Evolutionary conservation across 768 basidiomycete genomes (phyloP), one percentile per base, ranked within the genome.

Genomic region (Hericium rajendrae): DNA sequence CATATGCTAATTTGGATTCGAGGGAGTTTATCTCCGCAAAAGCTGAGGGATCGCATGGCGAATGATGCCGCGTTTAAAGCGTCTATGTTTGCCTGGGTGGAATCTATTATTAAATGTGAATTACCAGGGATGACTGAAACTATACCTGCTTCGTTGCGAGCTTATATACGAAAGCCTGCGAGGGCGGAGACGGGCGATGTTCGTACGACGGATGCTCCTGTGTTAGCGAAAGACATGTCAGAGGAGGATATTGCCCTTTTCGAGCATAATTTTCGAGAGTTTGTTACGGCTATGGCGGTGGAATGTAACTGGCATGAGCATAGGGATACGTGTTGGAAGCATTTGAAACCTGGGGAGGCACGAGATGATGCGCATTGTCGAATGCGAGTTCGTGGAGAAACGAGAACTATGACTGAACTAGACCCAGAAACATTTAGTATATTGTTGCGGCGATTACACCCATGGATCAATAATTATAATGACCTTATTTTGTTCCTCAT

Each of bases 1-100:
- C 76, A 76, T 60, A 68, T 76, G 68, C 9, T 76, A 0, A 53
- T 76, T 2, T 76, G 74, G 74, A 4, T 76, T 2, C 0, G 67
- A 72, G 38, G 71, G 2, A 5, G 20, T 24, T 11, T 49, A 2
- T 13, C 11, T 2, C 48, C 48, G 11, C 48, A 49, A 24, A 18
- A 9, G 9, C 16, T 48, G 48, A 9, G 48, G 16, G 48, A 48
- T 48, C 8, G 18, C 8, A 48, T 48, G 48, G 15, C 18, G 8
- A 8, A 9, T 0, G 67, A 69, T 28, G 24, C 26, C 1, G 58
- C 48, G 1, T 73, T 72, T 57, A 22, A 54, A 18, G 4, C 55
- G 1, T 16, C 57, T 0, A 39, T 71, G 6, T 18, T 70, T 22
- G 38, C 26, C 2, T 65, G 61, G 51, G 57, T 73, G 22, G 64